Percentiles rank a stretch among this genome's conserved stretches.
These are phyloP conservation scores for Lecanoromycetidae sp. DNA, from an alignment of 2,329 filamentous ascomycete species.

Conservation along the genomic window DNA sequence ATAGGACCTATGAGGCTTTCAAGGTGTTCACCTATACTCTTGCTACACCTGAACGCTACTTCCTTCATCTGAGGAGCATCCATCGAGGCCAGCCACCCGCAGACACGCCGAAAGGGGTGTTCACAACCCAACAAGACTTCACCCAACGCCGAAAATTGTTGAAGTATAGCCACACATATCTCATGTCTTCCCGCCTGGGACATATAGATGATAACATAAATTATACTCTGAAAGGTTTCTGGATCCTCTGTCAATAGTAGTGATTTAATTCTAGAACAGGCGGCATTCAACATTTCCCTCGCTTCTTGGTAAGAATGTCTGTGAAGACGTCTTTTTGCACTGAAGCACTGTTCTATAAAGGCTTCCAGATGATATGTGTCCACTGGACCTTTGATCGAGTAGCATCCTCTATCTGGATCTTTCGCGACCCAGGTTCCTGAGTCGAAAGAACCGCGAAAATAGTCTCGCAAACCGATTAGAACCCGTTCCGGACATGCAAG, in stretches of 20 bases:
- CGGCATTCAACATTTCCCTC: not conserved
- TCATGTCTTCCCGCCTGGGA: not conserved
- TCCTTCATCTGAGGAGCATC: not conserved
- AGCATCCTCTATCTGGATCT: not conserved
- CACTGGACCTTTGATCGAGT: not conserved
- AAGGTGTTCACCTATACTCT: not conserved
- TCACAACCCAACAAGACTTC: not conserved
- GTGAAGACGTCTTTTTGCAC: not conserved
- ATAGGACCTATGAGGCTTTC: not conserved
- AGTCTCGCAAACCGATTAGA: not conserved
- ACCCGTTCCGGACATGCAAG: constrained; percentile 7
- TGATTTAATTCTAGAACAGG: not conserved
- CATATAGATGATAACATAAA: not conserved
- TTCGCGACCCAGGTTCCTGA: constrained; percentile 2
- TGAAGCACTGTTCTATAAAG: fast-evolving
- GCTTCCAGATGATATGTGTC: not conserved
- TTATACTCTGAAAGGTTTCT: not conserved
- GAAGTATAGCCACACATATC: not conserved
- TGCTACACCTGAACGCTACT: not conserved
- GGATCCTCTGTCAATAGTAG: not conserved
- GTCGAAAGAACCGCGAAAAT: constrained; percentile 7
- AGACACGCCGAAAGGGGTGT: constrained; percentile 5
- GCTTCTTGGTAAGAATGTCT: not conserved
- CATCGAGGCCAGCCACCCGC: not conserved
- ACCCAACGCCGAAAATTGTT: not conserved